Base-by-base conservation (phyloP, 305 asterid species). In the Stenogyne calaminthoides region DNA sequence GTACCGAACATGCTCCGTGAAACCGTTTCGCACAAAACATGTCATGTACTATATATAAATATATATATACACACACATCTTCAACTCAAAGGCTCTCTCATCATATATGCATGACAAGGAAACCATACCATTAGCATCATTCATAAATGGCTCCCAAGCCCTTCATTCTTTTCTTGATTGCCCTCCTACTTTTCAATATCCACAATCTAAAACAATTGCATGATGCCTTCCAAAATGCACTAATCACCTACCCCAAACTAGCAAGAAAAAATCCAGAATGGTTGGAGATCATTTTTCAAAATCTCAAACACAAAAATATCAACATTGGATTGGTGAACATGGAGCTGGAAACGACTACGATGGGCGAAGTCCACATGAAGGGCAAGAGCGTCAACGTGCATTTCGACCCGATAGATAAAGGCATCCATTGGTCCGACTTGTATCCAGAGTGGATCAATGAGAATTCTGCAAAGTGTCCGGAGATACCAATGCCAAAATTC, bases 401-500 rank as follows among this genome's bases (percentile, higher is more conserved):
- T 46, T 87, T 87, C 61, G 72, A 75, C 12, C 72, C 29, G 4
- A 88, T 87, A 2, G 62, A 74, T 7, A 36, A 60, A 16, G 56
- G 76, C 29, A 19, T 81, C 0, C 52, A 1, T 52, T 91, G 97
- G 97, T 54, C 80, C 6, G 72, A 86, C 61, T 76, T 86, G 32
- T 91, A 81, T 42, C 95, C 91, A 0, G 85, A 73, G 42, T 80
- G 82, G 89, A 78, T 85, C 3, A 52, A 89, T 12, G 92, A 85
- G 64, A 67, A 44, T 7, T 74, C 66, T 7, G 51, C 80, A 7
- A 73, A 63, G 16, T 91, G 97, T 51, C 97, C 96, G 0, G 73
- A 81, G 49, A 77, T 91, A 40, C 93, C 89, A 2, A 81, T 91
- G 91, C 96, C 97, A 2, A 61, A 46, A 16, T 81, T 84, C 11